Evolutionary conservation across 2,329 filamentous ascomycete species (phyloP).

Genomic region (Cladobotryum protrusum): DNA sequence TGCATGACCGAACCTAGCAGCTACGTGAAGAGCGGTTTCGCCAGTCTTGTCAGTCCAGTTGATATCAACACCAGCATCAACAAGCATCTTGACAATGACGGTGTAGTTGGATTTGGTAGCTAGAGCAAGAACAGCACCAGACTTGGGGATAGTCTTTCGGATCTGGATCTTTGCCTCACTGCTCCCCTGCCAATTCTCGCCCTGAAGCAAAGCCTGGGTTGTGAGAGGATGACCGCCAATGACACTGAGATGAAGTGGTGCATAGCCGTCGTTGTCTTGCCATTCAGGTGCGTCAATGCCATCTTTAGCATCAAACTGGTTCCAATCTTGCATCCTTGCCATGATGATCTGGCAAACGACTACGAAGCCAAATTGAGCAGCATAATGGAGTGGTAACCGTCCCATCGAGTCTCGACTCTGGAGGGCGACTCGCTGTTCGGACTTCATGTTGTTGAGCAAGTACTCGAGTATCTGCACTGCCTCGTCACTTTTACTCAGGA

Average conservation of each 20-base stretch:
- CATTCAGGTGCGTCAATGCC: constrained; percentile 83
- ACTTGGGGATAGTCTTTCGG: constrained; percentile 68
- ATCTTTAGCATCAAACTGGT: constrained; percentile 73
- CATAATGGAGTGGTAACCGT: constrained; percentile 83
- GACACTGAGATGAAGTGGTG: constrained; percentile 86
- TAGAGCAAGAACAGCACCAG: constrained; percentile 78
- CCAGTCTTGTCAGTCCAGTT: constrained; percentile 89
- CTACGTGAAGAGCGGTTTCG: constrained; percentile 87
- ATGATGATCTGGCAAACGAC: constrained; percentile 85
- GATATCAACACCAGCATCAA: constrained; percentile 84
- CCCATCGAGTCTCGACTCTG: constrained; percentile 69
- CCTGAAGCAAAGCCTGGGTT: constrained; percentile 71
- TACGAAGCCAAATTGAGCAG: constrained; percentile 89
- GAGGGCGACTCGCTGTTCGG: constrained; percentile 62
- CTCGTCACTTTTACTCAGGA: constrained; percentile 64
- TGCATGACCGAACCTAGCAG: constrained; percentile 78
- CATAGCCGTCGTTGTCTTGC: constrained; percentile 89
- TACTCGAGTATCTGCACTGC: constrained; percentile 61
- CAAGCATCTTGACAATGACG: constrained; percentile 77
- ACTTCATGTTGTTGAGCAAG: constrained; percentile 61
- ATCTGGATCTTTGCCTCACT: constrained; percentile 56
- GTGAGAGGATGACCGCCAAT: constrained; percentile 86
- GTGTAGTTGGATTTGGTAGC: constrained; percentile 85
- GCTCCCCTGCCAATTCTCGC: constrained; percentile 68
- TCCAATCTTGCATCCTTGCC: constrained; percentile 83